Conservation (phyloP, 768 basidiomycete species). For the Xerocomellus dryophilus region DNA sequence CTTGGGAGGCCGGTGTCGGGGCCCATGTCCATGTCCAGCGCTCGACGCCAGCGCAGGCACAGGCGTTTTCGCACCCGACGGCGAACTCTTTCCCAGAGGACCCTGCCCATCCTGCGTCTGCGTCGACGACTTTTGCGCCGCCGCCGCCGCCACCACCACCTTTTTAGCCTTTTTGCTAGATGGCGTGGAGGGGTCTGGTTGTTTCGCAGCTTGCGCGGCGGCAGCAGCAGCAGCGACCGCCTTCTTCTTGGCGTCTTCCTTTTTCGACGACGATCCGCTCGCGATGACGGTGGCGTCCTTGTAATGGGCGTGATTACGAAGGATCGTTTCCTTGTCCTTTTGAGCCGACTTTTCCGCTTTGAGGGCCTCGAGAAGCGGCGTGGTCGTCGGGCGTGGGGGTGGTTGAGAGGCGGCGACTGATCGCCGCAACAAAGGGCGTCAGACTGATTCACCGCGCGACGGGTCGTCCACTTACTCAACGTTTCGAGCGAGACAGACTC, state of each 20-base stretch:
- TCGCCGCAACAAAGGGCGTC: not conserved
- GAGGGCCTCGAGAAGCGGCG: slow-evolving; percentile 90
- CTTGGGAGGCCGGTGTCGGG: slow-evolving; percentile 18
- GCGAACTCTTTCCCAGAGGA: not conserved
- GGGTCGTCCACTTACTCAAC: slow-evolving; percentile 27
- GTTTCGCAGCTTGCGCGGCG: slow-evolving; percentile 26
- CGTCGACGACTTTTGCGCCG: slow-evolving; percentile 30
- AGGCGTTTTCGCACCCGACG: slow-evolving; percentile 14
- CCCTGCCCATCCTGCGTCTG: slow-evolving; percentile 6
- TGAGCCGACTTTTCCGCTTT: slow-evolving; percentile 69
- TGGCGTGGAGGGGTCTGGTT: slow-evolving; percentile 26
- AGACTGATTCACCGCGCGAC: not conserved
- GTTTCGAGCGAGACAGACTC: slow-evolving; percentile 66
- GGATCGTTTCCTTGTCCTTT: slow-evolving; percentile 70
- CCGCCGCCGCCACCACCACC: too few relatives aligned
- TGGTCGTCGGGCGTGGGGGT: slow-evolving; percentile 67
- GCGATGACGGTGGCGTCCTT: slow-evolving; percentile 41
- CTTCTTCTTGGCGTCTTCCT: slow-evolving; percentile 41
- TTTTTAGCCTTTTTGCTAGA: slow-evolving; percentile 38
- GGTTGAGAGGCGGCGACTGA: slow-evolving; percentile 45
- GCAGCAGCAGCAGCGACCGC: slow-evolving; percentile 1
- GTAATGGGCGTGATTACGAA: slow-evolving; percentile 72
- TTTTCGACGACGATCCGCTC: slow-evolving; percentile 35
- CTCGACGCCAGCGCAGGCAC: not conserved
- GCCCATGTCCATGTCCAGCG: not conserved